Evolutionary conservation across 805 yeast species (phyloP).

Genomic region (Candida andamanensis): DNA sequence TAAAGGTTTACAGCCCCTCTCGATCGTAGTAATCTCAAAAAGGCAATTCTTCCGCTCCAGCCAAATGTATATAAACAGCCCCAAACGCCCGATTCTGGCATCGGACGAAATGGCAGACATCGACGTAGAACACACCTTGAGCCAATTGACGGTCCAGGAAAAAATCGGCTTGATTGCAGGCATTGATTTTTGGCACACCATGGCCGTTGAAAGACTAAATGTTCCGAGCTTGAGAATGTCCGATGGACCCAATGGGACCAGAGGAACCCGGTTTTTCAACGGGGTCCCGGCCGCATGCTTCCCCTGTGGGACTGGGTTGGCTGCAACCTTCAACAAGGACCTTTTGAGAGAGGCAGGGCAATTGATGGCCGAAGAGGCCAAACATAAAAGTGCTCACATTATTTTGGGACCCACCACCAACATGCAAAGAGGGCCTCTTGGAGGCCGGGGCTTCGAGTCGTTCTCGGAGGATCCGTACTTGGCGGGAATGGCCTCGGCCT

Average conservation of each 20-base stretch:
- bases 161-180: constrained; percentile 35
- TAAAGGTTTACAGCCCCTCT: too few species aligned
- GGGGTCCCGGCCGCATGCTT: constrained; percentile 53
- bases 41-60: too few species aligned
- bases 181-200: constrained; percentile 48
- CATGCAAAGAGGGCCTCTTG: constrained; percentile 55
- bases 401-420: constrained; percentile 39
- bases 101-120: constrained; percentile 6
- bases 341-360: constrained; percentile 45
- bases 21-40: too few species aligned
- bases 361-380: constrained; percentile 51
- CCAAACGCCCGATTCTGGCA: too few species aligned
- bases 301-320: constrained; percentile 60
- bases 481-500: constrained; percentile 42
- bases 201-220: constrained; percentile 31
- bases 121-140: constrained; percentile 20
- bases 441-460: constrained; percentile 61
- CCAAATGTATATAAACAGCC: too few species aligned
- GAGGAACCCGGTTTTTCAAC: constrained; percentile 55
- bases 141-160: constrained; percentile 23
- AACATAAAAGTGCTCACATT: constrained; percentile 45
- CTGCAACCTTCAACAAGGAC: constrained; percentile 50
- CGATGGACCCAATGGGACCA: constrained; percentile 63
- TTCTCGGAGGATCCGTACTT: constrained; percentile 57
- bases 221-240: constrained; percentile 44